Evolutionary conservation across 2,329 filamentous ascomycete genomes (phyloP), one percentile per base, ranked within the genome.

Genomic region (Fusarium tjaetaba): DNA sequence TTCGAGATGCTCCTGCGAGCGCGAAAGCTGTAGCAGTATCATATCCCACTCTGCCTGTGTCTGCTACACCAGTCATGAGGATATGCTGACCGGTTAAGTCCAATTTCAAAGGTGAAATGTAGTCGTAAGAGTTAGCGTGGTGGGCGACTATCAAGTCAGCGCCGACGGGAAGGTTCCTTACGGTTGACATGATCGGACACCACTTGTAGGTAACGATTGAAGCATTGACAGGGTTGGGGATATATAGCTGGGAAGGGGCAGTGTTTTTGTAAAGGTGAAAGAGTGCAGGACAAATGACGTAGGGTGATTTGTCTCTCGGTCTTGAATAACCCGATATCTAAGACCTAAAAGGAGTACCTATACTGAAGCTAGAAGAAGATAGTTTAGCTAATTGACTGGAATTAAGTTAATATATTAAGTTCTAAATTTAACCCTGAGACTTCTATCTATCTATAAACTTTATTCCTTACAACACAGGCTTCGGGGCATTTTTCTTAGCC

Each of bases 151-250:
- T 51, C 5, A 51, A 59, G 15, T 16, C 26, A 22, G 56, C 20
- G 22, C 42, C 32, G n/a, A 9, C 11, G 2, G 42, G 42, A 5
- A 59, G 20, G 3, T 6, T 24, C 3, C 1, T 59, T 3, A 30
- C 4, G 2, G 24, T n/a, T 11, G 24, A 36, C 32, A 59, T 38
- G 4, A n/a, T 45, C 7, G 5, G 15, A 14, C 10, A 10, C 7
- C 4, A 30, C 16, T 18, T 26, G 16, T 2, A 26, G 4, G 10
- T 26, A 2, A 18, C 11, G 5, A 11, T 10, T 3, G 2, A 3
- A 43, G 4, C 2, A 7, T 24, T 16, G 8, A 36, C 34, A 7
- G 3, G 3, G 1, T 1, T 24, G 15, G 5, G 41, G 9, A 24
- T 43, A 7, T 26, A 4, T 7, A 24, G 7, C 0, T 7, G 15